Percentiles rank a stretch among this genome's conserved stretches.
These are phyloP conservation scores for Tylopilus plumbeoviolaceoides DNA, from an alignment of 768 basidiomycete genomes.

Conservation along the genomic window DNA sequence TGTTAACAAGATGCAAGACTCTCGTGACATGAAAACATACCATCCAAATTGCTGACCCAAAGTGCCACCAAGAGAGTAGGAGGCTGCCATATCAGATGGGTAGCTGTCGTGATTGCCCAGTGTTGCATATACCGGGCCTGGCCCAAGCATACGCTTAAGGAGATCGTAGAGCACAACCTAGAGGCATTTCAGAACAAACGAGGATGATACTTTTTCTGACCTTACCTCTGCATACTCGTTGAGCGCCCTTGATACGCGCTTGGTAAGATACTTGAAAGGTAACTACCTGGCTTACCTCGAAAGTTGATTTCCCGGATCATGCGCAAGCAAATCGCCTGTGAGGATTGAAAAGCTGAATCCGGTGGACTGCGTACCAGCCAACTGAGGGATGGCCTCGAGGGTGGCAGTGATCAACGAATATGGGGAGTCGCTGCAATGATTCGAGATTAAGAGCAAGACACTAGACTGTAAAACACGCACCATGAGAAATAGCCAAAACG, in stretches of 20 bases:
- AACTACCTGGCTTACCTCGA: constrained; percentile 42
- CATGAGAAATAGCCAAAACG: constrained; percentile 64
- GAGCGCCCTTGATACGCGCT: constrained; percentile 42
- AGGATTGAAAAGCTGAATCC: constrained; percentile 66
- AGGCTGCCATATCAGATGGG: constrained; percentile 54
- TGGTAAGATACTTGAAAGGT: not conserved
- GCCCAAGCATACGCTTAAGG: constrained; percentile 55
- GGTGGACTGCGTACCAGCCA: constrained; percentile 55
- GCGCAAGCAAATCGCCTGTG: constrained; percentile 73
- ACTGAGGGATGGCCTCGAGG: constrained; percentile 61
- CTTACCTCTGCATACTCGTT: constrained; percentile 59
- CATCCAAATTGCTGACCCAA: constrained; percentile 64
- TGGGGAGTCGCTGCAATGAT: constrained; percentile 52
- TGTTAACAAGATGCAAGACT: not conserved
- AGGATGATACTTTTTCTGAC: not conserved
- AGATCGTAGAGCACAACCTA: constrained; percentile 66
- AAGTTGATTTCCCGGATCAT: constrained; percentile 62
- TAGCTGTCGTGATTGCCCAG: constrained; percentile 78
- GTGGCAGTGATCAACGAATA: constrained; percentile 55
- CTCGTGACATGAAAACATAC: constrained; percentile 32
- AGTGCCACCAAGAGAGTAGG: constrained; percentile 49
- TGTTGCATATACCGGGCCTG: constrained; percentile 71
- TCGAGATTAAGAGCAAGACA: not conserved
- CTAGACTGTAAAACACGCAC: constrained; percentile 27
- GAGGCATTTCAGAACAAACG: constrained; percentile 4